Evolutionary conservation across 2,329 filamentous ascomycete genomes (phyloP).

Genomic region (Thyridium curvatum): DNA sequence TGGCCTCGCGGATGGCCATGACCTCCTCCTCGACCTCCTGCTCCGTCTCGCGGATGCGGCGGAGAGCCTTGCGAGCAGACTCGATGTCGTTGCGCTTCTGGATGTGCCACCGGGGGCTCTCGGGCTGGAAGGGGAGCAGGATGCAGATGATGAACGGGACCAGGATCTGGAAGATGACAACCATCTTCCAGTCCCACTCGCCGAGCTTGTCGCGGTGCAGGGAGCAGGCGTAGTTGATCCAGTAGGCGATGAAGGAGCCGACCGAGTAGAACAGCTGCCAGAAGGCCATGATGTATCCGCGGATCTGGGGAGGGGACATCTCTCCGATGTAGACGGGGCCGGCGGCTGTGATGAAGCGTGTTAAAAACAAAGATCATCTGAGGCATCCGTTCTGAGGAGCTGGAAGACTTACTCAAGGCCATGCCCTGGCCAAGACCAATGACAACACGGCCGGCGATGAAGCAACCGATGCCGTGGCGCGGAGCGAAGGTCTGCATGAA

Average conservation of each 20-base stretch:
- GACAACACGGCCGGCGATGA: constrained; percentile 62
- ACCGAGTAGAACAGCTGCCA: constrained; percentile 65
- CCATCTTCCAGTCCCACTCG: constrained; percentile 69
- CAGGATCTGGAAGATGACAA: constrained; percentile 68
- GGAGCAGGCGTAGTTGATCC: constrained; percentile 58
- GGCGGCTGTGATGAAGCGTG: constrained; percentile 36
- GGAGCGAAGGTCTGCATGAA: constrained; percentile 64
- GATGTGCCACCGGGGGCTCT: constrained; percentile 63
- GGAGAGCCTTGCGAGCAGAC: constrained; percentile 50
- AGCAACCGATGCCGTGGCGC: constrained; percentile 53
- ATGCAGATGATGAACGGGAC: constrained; percentile 56
- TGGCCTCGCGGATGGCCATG: constrained; percentile 56
- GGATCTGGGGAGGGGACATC: constrained; percentile 56
- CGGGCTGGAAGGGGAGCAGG: constrained; percentile 60
- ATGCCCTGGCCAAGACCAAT: constrained; percentile 67
- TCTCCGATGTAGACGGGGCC: constrained; percentile 69
- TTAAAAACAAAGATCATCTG: constrained; percentile 3
- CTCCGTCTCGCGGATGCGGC: constrained; percentile 56
- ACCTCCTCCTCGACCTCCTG: constrained; percentile 63
- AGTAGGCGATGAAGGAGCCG: constrained; percentile 58
- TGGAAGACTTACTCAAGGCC: constrained; percentile 41
- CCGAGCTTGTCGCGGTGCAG: constrained; percentile 49
- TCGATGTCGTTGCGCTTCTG: constrained; percentile 54
- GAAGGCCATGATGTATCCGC: constrained; percentile 62
- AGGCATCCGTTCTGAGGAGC: constrained; percentile 12